A percentile compares a stretch with the other conserved stretches of the same genome.
These are phyloP conservation scores for Boletellus emodensis DNA, from an alignment of 768 basidiomycete species.

Conservation along the genomic window DNA sequence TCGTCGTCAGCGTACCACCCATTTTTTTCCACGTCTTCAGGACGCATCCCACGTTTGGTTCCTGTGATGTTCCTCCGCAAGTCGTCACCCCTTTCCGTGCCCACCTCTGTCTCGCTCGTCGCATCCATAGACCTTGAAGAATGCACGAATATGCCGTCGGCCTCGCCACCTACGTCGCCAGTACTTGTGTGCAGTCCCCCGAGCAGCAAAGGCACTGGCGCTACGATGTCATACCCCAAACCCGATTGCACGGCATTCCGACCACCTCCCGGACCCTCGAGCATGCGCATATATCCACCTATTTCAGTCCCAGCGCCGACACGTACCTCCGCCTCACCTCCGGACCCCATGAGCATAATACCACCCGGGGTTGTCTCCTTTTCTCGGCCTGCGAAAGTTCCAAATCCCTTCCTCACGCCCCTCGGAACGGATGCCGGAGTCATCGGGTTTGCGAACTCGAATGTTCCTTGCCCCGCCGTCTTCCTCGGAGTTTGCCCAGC, in stretches of 20 bases:
- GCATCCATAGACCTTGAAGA: conserved; percentile 7
- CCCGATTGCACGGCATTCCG: not conserved
- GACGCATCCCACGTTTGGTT: conserved; percentile 12
- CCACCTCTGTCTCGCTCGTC: conserved; percentile 6
- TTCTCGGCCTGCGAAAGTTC: conserved; percentile 1
- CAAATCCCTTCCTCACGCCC: conserved; percentile 9
- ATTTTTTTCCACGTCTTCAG: conserved; percentile 12
- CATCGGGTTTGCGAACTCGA: conserved; percentile 15
- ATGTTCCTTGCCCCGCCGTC: conserved; percentile 1
- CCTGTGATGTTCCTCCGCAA: conserved; percentile 1
- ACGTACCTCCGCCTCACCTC: conserved; percentile 1
- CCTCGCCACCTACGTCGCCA: not conserved
- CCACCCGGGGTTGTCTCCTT: not conserved
- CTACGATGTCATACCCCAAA: conserved; percentile 11
- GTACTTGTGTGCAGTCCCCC: not conserved
- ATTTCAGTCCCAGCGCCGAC: not conserved
- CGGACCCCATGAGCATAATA: conserved; percentile 1
- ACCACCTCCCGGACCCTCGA: conserved; percentile 4
- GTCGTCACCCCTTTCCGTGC: conserved; percentile 4
- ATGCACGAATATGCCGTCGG: conserved; percentile 5
- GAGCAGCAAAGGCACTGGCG: conserved; percentile 16
- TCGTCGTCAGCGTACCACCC: conserved; percentile 5
- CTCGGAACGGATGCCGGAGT: conserved; percentile 19
- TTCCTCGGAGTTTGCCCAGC: conserved; percentile 21
- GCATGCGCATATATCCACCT: conserved; percentile 25